phyloP scores from a whole-genome alignment of 2,329 filamentous ascomycete genomes.

The Macrophomina pseudophaseolina region DNA sequence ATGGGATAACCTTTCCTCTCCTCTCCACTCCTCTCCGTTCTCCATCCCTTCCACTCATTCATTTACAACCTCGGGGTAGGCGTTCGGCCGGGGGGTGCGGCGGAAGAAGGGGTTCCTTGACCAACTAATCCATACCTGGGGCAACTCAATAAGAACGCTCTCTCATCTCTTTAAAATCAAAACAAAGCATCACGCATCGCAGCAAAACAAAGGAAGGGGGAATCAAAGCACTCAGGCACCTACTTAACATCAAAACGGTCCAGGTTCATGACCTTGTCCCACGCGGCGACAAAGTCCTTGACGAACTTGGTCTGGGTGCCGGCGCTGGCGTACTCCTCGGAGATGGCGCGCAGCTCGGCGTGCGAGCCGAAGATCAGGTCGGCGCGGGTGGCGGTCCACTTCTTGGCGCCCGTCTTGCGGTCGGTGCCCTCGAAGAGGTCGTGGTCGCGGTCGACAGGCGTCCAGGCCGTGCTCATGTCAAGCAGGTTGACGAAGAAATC shows the following conservation, averaged over 20 bases:
- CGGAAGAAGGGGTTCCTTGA: too few relatives aligned
- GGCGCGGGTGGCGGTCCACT: slow-evolving; percentile 71
- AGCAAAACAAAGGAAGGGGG: too few relatives aligned
- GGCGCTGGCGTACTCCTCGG: slow-evolving; percentile 70
- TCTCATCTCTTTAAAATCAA: too few relatives aligned
- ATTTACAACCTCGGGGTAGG: too few relatives aligned
- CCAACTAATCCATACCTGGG: too few relatives aligned
- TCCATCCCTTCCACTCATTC: too few relatives aligned
- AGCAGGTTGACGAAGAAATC: slow-evolving; percentile 85
- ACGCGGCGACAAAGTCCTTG: slow-evolving; percentile 72
- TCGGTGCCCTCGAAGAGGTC: slow-evolving; percentile 69
- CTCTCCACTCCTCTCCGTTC: too few relatives aligned
- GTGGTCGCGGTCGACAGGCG: slow-evolving; percentile 52
- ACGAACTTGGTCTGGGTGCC: slow-evolving; percentile 69
- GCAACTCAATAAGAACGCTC: too few relatives aligned
- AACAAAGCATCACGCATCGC: too few relatives aligned
- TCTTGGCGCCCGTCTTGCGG: slow-evolving; percentile 68
- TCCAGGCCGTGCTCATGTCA: slow-evolving; percentile 70
- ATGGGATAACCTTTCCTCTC: too few relatives aligned
- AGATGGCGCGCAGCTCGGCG: slow-evolving; percentile 71
- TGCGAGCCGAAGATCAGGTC: slow-evolving; percentile 78
- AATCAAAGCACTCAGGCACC: neutral
- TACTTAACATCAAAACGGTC: slow-evolving; percentile 66
- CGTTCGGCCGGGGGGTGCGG: too few relatives aligned
- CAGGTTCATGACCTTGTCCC: slow-evolving; percentile 76